A percentile compares a stretch with the other conserved stretches of the same genome.
phyloP scores from a whole-genome alignment of 139 green algal species.

The Chlamydomonas asymmetrica region DNA sequence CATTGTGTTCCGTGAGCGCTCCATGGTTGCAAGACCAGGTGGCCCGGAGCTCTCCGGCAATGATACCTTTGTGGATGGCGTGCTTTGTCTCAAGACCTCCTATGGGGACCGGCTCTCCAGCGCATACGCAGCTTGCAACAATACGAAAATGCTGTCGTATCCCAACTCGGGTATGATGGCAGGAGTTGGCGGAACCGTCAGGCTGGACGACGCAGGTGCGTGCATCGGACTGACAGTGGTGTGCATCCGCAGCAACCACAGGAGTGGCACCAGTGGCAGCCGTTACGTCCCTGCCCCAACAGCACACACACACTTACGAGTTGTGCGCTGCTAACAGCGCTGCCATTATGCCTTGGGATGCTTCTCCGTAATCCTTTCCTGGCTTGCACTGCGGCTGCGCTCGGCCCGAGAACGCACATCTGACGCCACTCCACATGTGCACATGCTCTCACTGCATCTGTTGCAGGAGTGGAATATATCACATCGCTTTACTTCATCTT shows the following conservation, averaged over 20 bases:
- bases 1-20: background rate
- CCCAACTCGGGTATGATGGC: background rate
- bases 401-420: too few relatives aligned
- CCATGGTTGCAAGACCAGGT: too few relatives aligned
- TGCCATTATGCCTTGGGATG: too few relatives aligned
- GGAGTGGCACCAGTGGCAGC: too few relatives aligned
- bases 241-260: too few relatives aligned
- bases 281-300: too few relatives aligned
- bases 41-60: background rate
- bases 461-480: slow-evolving; percentile 10
- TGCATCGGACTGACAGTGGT: background rate
- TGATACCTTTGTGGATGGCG: background rate
- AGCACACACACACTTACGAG: too few relatives aligned
- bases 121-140: background rate
- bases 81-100: slow-evolving; percentile 3
- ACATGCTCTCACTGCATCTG: too few relatives aligned
- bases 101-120: background rate
- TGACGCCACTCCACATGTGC: too few relatives aligned
- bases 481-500: slow-evolving; percentile 8
- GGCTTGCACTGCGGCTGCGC: too few relatives aligned
- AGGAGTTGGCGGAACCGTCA: background rate
- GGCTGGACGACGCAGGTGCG: slow-evolving; percentile 6
- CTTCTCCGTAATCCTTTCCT: too few relatives aligned
- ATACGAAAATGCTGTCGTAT: background rate
- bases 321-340: too few relatives aligned